A percentile compares a stretch with the other conserved stretches of the same genome.
Conservation (phyloP, 257 asterid species). For the Henckelia pumila region DNA sequence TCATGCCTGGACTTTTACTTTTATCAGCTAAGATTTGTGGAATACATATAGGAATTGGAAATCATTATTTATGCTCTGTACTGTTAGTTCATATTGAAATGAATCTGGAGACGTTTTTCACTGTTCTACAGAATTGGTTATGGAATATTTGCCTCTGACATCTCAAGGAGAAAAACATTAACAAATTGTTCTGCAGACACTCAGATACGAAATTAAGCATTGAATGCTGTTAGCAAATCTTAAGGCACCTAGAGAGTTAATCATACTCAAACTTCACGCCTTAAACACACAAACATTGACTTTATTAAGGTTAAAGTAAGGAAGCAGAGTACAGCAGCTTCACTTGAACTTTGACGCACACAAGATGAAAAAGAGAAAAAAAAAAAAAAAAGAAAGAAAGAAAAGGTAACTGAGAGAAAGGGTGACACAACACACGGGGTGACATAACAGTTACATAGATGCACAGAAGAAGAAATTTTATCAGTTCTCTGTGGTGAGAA, state of each 20-base stretch:
- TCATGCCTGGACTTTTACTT: neutral
- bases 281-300: neutral
- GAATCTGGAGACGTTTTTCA: too few relatives aligned
- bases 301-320: neutral
- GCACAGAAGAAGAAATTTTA: neutral
- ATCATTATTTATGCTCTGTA: too few relatives aligned
- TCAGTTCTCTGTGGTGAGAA: constrained; percentile 25
- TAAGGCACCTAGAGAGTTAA: neutral
- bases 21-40: neutral
- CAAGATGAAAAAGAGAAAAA: too few relatives aligned
- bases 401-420: constrained; percentile 1
- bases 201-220: neutral
- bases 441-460: constrained; percentile 2
- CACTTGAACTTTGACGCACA: constrained; percentile 31
- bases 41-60: too few relatives aligned
- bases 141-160: neutral
- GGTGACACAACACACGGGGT: constrained; percentile 6
- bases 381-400: constrained; percentile 2
- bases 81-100: too few relatives aligned
- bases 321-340: neutral
- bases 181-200: neutral
- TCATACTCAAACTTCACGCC: neutral
- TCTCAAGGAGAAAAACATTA: neutral
- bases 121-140: neutral
- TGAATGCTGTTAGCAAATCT: neutral